Percentiles rank a stretch among this genome's conserved stretches.
Conservation (phyloP, 2,329 filamentous ascomycete species). For the Colletotrichum sp. region DNA sequence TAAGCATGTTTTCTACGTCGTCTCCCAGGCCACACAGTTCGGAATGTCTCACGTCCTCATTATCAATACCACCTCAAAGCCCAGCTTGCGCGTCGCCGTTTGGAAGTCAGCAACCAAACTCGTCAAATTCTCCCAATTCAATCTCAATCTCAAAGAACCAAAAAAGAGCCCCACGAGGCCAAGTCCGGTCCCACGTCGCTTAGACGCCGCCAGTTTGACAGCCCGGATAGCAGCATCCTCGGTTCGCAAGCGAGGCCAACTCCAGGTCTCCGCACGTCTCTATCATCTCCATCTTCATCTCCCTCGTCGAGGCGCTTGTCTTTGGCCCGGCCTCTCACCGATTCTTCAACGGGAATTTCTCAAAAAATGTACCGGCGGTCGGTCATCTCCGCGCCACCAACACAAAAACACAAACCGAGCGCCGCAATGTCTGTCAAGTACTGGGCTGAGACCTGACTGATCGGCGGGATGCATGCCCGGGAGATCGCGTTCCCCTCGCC, state of each 20-base stretch:
- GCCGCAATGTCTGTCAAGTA: neutral
- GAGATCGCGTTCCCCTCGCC: neutral
- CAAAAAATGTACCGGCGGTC: neutral
- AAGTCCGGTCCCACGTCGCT: neutral
- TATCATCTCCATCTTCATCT: neutral
- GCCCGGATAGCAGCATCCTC: neutral
- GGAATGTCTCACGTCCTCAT: neutral
- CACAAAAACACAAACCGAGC: neutral
- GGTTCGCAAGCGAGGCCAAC: neutral
- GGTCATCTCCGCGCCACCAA: neutral
- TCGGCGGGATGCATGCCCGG: neutral
- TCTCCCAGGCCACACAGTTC: neutral
- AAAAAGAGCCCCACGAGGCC: neutral
- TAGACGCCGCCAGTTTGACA: neutral
- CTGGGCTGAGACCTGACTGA: neutral
- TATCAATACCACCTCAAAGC: neutral
- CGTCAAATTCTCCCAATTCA: neutral
- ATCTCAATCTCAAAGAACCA: neutral
- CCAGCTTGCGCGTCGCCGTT: neutral
- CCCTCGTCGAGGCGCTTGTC: neutral
- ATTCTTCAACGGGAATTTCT: neutral
- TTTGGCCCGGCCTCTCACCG: neutral
- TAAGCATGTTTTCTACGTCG: neutral
- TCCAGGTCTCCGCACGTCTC: neutral
- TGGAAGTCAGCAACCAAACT: neutral